Percentiles rank a stretch among this genome's conserved stretches.
Evolutionary conservation across 352 stramenopile genomes (phyloP).

Genomic region (Phytophthora constricta): DNA sequence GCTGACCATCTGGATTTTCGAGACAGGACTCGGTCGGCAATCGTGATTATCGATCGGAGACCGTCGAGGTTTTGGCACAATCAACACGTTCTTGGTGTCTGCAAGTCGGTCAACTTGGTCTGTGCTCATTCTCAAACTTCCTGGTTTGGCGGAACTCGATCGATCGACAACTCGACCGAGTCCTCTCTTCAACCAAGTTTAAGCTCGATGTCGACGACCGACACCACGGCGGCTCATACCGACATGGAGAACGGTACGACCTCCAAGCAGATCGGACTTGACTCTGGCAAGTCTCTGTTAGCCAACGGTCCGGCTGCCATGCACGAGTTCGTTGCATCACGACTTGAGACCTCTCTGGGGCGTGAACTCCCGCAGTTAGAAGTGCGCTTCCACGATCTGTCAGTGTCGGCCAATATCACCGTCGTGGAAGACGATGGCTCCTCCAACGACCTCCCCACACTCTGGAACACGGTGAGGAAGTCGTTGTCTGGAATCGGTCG

Average conservation of each 20-base stretch:
- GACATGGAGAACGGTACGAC: slow-evolving; percentile 23
- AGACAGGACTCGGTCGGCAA: slow-evolving; percentile 1
- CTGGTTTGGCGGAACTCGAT: slow-evolving; percentile 10
- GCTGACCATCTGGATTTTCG: neutral
- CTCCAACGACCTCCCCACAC: slow-evolving; percentile 44
- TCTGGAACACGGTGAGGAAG: slow-evolving; percentile 54
- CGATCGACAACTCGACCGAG: neutral
- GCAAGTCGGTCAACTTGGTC: slow-evolving; percentile 1
- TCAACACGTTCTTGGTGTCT: neutral
- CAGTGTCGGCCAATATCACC: slow-evolving; percentile 51
- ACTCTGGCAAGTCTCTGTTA: slow-evolving; percentile 37
- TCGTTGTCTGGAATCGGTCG: slow-evolving; percentile 33
- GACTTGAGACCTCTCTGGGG: slow-evolving; percentile 48
- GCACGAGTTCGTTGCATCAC: slow-evolving; percentile 47
- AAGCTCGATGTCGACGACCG: neutral
- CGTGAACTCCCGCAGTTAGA: slow-evolving; percentile 62
- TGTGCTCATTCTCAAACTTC: slow-evolving; percentile 21
- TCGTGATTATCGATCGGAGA: slow-evolving; percentile 23
- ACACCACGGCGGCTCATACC: neutral
- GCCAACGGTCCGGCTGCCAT: slow-evolving; percentile 44
- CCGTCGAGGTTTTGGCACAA: slow-evolving; percentile 16
- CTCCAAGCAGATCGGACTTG: slow-evolving; percentile 28
- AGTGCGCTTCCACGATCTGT: slow-evolving; percentile 60
- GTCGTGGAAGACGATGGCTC: slow-evolving; percentile 32
- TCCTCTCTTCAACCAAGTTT: neutral